Conservation (phyloP, 805 yeast genomes). For the Peterozyma xylosa region DNA sequence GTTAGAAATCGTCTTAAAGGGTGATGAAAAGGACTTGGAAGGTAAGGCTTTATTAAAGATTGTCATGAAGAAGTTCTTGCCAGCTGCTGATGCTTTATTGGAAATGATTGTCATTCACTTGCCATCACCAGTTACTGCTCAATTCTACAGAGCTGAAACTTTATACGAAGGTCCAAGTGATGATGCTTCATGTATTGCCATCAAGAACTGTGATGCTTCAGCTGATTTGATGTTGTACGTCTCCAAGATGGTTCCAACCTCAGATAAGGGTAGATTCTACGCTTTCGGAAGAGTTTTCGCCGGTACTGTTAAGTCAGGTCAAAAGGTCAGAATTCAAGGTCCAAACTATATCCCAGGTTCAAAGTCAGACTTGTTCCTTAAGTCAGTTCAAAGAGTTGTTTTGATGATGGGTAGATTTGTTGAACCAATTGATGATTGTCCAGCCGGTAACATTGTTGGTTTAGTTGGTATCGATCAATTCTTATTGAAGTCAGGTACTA, state of each 20-base stretch:
- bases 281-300: constrained; percentile 99
- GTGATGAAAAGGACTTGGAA: constrained; percentile 96
- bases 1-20: constrained; percentile 88
- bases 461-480: constrained; percentile 99
- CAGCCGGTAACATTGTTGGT: constrained; percentile 99
- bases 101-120: constrained; percentile 98
- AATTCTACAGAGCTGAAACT: constrained; percentile 97
- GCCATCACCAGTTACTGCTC: constrained; percentile 99
- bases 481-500: constrained; percentile 98
- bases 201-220: constrained; percentile 96
- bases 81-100: constrained; percentile 99
- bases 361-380: constrained; percentile 95
- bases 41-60: constrained; percentile 98
- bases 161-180: constrained; percentile 98
- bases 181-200: constrained; percentile 84
- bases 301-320: constrained; percentile 98
- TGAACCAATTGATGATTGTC: constrained; percentile 98
- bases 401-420: constrained; percentile 99
- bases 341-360: constrained; percentile 99
- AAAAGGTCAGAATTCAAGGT: constrained; percentile 99
- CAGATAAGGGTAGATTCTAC: constrained; percentile 99
- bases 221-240: constrained; percentile 98
- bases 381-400: constrained; percentile 98
- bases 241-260: constrained; percentile 99
- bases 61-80: constrained; percentile 99